A percentile compares a stretch with the other conserved stretches of the same genome.
These are phyloP conservation scores for Penicillium coprophilum DNA, from an alignment of 495 filamentous ascomycete genomes.

Conservation along the genomic window DNA sequence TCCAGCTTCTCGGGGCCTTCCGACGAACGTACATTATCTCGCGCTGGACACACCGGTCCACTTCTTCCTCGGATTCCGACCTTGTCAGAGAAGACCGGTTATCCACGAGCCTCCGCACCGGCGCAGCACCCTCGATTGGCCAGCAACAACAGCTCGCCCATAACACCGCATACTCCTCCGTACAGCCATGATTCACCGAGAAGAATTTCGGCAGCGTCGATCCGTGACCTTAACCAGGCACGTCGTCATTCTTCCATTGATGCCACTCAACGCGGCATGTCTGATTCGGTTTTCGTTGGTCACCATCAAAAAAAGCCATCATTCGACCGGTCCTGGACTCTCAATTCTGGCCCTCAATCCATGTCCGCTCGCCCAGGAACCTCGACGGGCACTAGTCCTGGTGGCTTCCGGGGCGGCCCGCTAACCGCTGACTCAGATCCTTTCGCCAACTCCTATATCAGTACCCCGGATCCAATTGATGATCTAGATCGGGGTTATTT, in stretches of 20 bases:
- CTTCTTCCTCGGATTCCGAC: conserved; percentile 62
- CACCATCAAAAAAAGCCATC: conserved; percentile 79
- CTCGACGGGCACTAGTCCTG: conserved; percentile 31
- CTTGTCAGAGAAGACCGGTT: conserved; percentile 45
- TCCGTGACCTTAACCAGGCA: conserved; percentile 81
- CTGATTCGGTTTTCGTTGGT: conserved; percentile 25
- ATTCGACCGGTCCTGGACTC: conserved; percentile 88
- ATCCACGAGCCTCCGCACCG: conserved; percentile 30
- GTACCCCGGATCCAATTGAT: conserved; percentile 32
- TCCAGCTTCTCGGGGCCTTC: conserved; percentile 32
- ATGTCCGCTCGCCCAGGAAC: conserved; percentile 39
- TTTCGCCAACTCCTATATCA: conserved; percentile 10
- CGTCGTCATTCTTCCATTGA: conserved; percentile 86
- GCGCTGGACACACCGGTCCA: conserved; percentile 41
- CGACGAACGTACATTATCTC: conserved; percentile 44
- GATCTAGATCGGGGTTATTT: conserved; percentile 93
- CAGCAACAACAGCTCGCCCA: conserved; percentile 37
- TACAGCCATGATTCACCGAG: conserved; percentile 56
- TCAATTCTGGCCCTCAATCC: conserved; percentile 51
- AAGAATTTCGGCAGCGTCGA: conserved; percentile 75
- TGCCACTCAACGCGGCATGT: conserved; percentile 41
- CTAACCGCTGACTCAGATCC: conserved; percentile 32
- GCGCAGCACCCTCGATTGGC: conserved; percentile 37
- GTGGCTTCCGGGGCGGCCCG: conserved; percentile 23
- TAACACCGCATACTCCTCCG: conserved; percentile 35